Conservation (phyloP, 75 land plant genomes). For the Pinus albicaulis region DNA sequence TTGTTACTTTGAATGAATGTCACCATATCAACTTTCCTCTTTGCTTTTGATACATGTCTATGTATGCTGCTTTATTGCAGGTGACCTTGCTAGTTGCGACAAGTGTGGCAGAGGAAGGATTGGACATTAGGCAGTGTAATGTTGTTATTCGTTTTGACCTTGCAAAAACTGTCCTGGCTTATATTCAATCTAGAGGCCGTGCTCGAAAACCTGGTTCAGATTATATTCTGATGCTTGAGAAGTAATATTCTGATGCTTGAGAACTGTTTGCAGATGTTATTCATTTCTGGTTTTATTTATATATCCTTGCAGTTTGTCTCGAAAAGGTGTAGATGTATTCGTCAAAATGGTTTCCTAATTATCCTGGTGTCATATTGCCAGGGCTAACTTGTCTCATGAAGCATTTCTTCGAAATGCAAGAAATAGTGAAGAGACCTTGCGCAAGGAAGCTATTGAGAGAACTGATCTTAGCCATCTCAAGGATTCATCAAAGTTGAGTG, state of each 20-base stretch:
- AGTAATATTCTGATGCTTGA: slow-evolving; percentile 41
- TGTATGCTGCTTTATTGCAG: slow-evolving; percentile 29
- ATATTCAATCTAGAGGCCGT: slow-evolving; percentile 99
- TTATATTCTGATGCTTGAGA: slow-evolving; percentile 98
- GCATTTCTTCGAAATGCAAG: slow-evolving; percentile 90
- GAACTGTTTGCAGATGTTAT: background rate
- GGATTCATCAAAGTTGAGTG: slow-evolving; percentile 52
- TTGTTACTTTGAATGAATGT: too few species aligned
- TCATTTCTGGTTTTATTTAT: background rate
- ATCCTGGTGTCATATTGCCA: slow-evolving; percentile 15
- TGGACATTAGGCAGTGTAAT: slow-evolving; percentile 99
- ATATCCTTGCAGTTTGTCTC: background rate
- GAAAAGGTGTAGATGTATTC: background rate
- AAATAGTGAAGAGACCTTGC: slow-evolving; percentile 97
- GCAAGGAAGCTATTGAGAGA: slow-evolving; percentile 97
- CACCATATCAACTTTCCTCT: background rate
- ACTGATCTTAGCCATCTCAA: slow-evolving; percentile 87
- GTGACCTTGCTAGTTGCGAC: slow-evolving; percentile 98
- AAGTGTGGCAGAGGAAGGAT: slow-evolving; percentile 99
- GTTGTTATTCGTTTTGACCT: slow-evolving; percentile 99
- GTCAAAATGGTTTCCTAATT: background rate
- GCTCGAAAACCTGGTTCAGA: slow-evolving; percentile 99
- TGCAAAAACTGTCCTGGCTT: slow-evolving; percentile 98
- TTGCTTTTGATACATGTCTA: slow-evolving; percentile 5
- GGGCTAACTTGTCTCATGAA: slow-evolving; percentile 85